phyloP scores from a whole-genome alignment of 305 asterid genomes.

The Fraxinus greggii region DNA sequence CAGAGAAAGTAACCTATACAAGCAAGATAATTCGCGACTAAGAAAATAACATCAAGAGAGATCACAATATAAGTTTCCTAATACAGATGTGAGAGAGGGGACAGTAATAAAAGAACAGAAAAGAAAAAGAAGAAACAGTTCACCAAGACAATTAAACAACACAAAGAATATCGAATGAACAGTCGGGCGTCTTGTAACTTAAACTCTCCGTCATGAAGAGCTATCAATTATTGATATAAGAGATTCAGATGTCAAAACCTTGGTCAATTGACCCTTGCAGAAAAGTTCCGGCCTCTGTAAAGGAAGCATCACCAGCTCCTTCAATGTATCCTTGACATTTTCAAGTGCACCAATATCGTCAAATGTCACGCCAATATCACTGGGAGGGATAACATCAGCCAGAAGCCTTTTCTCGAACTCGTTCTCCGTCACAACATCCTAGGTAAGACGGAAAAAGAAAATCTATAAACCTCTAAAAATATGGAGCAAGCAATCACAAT shows the following conservation, averaged over 20 bases:
- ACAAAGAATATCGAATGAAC: slow-evolving; percentile 10
- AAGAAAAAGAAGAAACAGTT: background rate
- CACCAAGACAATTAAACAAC: background rate
- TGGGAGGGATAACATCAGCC: background rate
- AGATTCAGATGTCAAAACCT: background rate
- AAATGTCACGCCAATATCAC: slow-evolving; percentile 11
- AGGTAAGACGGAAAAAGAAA: slow-evolving; percentile 20
- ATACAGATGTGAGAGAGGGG: background rate
- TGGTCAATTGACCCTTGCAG: background rate
- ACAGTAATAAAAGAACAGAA: background rate
- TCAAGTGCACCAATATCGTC: background rate
- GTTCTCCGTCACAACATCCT: slow-evolving; percentile 59
- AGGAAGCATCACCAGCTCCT: background rate
- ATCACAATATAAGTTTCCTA: background rate
- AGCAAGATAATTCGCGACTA: background rate
- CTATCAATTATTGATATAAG: background rate
- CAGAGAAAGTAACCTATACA: background rate
- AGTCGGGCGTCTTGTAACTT: background rate
- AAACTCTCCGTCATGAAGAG: background rate
- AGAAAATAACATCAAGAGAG: slow-evolving; percentile 1
- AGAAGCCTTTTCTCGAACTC: slow-evolving; percentile 54
- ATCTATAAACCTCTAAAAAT: slow-evolving; percentile 5
- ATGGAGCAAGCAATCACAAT: slow-evolving; percentile 2
- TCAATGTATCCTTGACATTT: background rate
- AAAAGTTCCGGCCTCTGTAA: background rate